Conservation (phyloP, 2,329 filamentous ascomycete genomes). For the Diaporthe caulivora region DNA sequence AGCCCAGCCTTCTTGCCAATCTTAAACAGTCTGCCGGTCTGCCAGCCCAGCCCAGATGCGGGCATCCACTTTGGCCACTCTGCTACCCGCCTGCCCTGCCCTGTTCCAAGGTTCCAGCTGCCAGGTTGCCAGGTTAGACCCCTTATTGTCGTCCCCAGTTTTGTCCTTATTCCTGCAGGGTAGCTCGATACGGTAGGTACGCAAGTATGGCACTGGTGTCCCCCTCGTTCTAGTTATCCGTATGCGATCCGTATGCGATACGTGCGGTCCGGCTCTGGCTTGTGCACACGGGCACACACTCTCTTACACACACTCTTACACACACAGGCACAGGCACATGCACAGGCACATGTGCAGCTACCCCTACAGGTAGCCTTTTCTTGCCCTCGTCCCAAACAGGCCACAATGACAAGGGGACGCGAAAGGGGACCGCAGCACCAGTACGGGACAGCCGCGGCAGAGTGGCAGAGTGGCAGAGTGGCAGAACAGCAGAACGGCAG, state of each 20-base stretch:
- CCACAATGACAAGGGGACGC: constrained; percentile 10
- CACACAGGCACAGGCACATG: neutral
- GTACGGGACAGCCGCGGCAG: neutral
- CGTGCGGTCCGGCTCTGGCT: constrained; percentile 9
- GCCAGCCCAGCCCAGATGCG: neutral
- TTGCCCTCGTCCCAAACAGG: neutral
- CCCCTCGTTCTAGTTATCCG: neutral
- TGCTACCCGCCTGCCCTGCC: constrained; percentile 10
- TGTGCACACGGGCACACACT: neutral
- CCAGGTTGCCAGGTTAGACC: constrained; percentile 21
- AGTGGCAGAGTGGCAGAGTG: constrained; percentile 8
- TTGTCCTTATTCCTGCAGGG: constrained; percentile 24
- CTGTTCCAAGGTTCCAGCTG: constrained; percentile 17
- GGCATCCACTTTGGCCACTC: neutral
- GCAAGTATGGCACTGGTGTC: neutral
- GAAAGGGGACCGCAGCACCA: neutral
- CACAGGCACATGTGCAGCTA: constrained; percentile 17
- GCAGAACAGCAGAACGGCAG: neutral
- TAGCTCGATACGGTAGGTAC: constrained; percentile 22
- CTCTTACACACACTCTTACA: neutral
- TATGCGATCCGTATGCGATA: constrained; percentile 3
- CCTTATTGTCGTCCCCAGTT: constrained; percentile 26
- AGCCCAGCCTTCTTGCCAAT: neutral
- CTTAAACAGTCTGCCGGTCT: neutral
- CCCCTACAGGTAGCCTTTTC: constrained; percentile 14